Conservation (phyloP, 495 filamentous ascomycete genomes). For the Massariosphaeria phaeospora region DNA sequence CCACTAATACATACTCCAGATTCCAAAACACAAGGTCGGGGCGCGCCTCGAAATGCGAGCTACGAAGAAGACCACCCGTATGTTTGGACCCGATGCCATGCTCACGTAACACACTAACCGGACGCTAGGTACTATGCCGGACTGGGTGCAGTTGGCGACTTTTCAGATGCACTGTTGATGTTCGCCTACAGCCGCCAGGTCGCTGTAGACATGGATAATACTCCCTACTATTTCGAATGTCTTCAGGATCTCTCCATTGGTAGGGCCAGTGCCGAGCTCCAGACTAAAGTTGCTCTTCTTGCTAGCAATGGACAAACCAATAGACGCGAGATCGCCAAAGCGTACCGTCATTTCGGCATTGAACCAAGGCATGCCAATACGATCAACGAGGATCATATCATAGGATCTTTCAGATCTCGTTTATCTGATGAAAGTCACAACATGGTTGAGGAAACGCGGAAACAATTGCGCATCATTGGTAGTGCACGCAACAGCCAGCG, state of each 20-base stretch:
- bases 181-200: slow-evolving; percentile 47
- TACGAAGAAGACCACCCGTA: slow-evolving; percentile 37
- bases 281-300: slow-evolving; percentile 41
- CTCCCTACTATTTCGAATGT: slow-evolving; percentile 49
- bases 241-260: slow-evolving; percentile 43
- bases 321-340: slow-evolving; percentile 41
- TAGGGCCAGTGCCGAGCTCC: slow-evolving; percentile 43
- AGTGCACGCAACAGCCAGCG: slow-evolving; percentile 47
- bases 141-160: slow-evolving; percentile 46
- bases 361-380: slow-evolving; percentile 35
- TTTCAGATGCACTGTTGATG: slow-evolving; percentile 50
- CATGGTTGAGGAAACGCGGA: slow-evolving; percentile 49
- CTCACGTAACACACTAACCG: neutral
- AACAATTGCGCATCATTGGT: slow-evolving; percentile 55
- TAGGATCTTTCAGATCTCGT: slow-evolving; percentile 54
- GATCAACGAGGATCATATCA: slow-evolving; percentile 53
- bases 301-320: slow-evolving; percentile 43
- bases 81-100: neutral
- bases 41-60: neutral
- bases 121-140: slow-evolving; percentile 40
- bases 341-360: slow-evolving; percentile 54
- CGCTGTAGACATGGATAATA: slow-evolving; percentile 38
- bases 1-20: slow-evolving; percentile 22
- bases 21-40: slow-evolving; percentile 23
- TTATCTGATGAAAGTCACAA: slow-evolving; percentile 43